These are phyloP conservation scores for Bombardia bombarda DNA, from an alignment of 495 filamentous ascomycete species.

Conservation along the genomic window DNA sequence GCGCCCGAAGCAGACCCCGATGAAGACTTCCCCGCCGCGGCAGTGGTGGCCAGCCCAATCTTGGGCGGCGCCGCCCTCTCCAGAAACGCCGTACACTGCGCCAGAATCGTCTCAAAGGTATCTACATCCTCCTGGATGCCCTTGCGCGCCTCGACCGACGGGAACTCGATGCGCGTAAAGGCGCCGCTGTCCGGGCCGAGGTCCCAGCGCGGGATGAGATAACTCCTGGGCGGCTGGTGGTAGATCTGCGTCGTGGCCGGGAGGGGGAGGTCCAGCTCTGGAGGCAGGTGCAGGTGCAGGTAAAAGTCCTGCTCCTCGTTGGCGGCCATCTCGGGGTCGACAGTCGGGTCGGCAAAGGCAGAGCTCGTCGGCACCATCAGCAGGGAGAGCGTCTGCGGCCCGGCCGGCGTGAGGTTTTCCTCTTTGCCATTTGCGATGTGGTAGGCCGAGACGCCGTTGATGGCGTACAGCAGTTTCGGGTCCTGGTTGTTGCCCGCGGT, in stretches of 20 bases:
- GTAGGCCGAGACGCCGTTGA: slow-evolving; percentile 76
- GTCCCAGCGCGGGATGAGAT: slow-evolving; percentile 90
- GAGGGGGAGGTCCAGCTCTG: slow-evolving; percentile 85
- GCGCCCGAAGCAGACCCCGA: not conserved
- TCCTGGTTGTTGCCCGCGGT: slow-evolving; percentile 35
- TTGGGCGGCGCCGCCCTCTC: slow-evolving; percentile 62
- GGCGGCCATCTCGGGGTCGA: slow-evolving; percentile 46
- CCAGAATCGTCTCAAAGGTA: slow-evolving; percentile 93
- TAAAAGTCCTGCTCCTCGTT: slow-evolving; percentile 87
- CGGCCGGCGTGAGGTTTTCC: slow-evolving; percentile 69
- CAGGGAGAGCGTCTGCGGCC: slow-evolving; percentile 80
- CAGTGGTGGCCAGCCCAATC: not conserved
- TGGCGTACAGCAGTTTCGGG: slow-evolving; percentile 73
- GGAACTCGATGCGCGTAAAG: slow-evolving; percentile 88
- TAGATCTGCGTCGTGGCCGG: slow-evolving; percentile 93
- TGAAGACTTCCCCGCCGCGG: slow-evolving; percentile 21
- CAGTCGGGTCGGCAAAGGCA: slow-evolving; percentile 54
- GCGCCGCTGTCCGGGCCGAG: slow-evolving; percentile 77
- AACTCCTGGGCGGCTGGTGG: slow-evolving; percentile 80
- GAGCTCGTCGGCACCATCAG: slow-evolving; percentile 88
- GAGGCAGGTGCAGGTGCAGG: slow-evolving; percentile 83
- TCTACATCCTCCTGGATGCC: slow-evolving; percentile 87
- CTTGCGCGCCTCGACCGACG: slow-evolving; percentile 55
- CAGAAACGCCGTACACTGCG: slow-evolving; percentile 89
- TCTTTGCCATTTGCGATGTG: slow-evolving; percentile 86